Conservation (phyloP, 441 rosid genomes). For the Dalechampia spathulata region DNA sequence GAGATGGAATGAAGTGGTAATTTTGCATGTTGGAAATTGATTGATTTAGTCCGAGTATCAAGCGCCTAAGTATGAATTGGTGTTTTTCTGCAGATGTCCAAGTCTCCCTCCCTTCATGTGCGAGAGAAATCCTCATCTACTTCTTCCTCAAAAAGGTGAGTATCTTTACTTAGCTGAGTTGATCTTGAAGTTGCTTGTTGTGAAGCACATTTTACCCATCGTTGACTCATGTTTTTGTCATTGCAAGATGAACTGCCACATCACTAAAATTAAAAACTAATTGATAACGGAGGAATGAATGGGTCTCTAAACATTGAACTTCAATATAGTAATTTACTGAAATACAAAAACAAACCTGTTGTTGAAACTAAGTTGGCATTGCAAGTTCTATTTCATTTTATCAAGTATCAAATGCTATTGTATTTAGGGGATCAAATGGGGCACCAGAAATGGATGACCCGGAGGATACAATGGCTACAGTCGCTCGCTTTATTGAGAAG, state of each 20-base stretch:
- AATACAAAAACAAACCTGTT: background rate
- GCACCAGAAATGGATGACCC: conserved; percentile 40
- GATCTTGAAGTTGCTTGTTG: background rate
- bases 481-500: conserved; percentile 71
- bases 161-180: conserved; percentile 2
- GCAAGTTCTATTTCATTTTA: background rate
- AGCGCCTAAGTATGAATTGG: conserved; percentile 25
- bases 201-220: background rate
- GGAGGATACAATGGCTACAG: conserved; percentile 52
- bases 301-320: background rate
- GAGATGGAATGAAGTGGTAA: background rate
- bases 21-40: conserved; percentile 8
- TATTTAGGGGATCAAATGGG: conserved; percentile 47
- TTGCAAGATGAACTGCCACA: background rate
- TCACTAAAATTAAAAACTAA: background rate
- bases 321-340: background rate
- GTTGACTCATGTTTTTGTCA: background rate
- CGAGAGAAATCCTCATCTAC: conserved; percentile 32
- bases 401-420: background rate
- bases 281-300: background rate
- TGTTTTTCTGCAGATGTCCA: conserved; percentile 50
- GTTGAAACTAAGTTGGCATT: background rate
- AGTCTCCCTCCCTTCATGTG: conserved; percentile 40
- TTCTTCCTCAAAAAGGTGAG: conserved; percentile 33
- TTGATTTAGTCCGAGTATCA: conserved; percentile 16